Evolutionary conservation across 208 protist genomes (phyloP).

Genomic region (Polymyxa betae): DNA sequence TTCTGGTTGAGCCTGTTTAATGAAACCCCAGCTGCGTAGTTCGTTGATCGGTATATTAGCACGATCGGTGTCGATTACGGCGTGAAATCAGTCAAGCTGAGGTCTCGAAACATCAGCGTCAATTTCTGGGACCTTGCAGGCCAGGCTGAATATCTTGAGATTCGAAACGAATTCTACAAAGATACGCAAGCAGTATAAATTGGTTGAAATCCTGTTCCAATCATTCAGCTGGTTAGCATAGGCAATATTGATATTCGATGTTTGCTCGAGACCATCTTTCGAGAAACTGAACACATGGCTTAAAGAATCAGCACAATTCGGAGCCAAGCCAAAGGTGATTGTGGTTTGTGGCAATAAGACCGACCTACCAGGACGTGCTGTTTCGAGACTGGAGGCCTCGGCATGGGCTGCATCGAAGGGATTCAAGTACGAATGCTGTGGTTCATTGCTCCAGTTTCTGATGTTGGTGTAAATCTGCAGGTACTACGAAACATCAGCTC

Average conservation of each 20-base stretch:
- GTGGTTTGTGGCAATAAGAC: conserved; percentile 66
- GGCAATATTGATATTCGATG: conserved; percentile 69
- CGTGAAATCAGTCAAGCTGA: conserved; percentile 81
- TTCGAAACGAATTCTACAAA: conserved; percentile 93
- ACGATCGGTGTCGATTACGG: conserved; percentile 96
- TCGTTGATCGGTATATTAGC: conserved; percentile 90
- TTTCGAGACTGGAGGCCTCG: conserved; percentile 28
- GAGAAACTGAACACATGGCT: conserved; percentile 65
- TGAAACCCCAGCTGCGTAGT: conserved; percentile 71
- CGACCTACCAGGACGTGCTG: conserved; percentile 57
- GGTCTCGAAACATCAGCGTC: conserved; percentile 76
- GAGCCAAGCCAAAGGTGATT: background rate
- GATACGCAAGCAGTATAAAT: conserved; percentile 82
- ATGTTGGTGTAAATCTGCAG: conserved; percentile 17
- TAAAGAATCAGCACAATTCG: conserved; percentile 61
- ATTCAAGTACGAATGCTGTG: background rate
- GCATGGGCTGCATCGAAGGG: conserved; percentile 30
- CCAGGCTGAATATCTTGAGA: conserved; percentile 82
- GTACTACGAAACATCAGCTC: conserved; percentile 67
- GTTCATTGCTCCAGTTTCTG: background rate
- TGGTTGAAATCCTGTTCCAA: background rate
- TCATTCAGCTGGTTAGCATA: background rate
- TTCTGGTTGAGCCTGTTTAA: background rate
- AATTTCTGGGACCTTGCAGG: conserved; percentile 95
- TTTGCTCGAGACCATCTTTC: conserved; percentile 56